Evolutionary conservation across 108 stramenopile species (phyloP), one percentile per base, ranked within the genome.

Genomic region (Mayamaea pseudoterrestris): DNA sequence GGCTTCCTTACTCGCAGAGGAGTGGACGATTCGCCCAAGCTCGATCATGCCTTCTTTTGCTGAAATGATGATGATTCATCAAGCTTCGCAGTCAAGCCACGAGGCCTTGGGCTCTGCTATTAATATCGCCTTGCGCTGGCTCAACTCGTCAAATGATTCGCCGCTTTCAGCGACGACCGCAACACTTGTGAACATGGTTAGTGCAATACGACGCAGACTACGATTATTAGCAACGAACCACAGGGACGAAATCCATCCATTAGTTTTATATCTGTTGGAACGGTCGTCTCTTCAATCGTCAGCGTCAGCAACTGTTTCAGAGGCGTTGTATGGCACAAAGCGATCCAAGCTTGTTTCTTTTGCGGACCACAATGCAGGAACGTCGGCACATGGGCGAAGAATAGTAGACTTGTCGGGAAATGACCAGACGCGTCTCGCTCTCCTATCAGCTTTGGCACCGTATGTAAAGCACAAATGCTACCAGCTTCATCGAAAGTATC

Each of bases 1-100:
- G 11, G 80, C 71, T 14, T 80, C 78, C 0, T 68, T 88, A 28
- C 64, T 88, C 30, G 76, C 82, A 16, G 86, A 88, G 55, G 86
- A 88, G 65, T 65, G 55, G 52, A 81, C 79, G 29, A 76, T 88
- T 48, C 48, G 78, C 60, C 86, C 81, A 14, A 30, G 57, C 7
- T 73, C 80, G 3, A 71, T 68, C 30, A 48, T 83, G 12, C 86
- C 79, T 0, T 88, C 86, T 23, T 88, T 88, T 57, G 54, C 78
- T 31, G 86, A 88, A 58, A 65, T 80, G 50, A 78, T 67, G 1
- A 68, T 80, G 62, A 76, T 83, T 24, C 69, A 79, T 44, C 77
- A 73, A 42, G 69, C 76, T 22, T 50, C 59, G 2, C 44, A 55
- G 51, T 78, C 79, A 2, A 71, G 56, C 7, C 58, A 67, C 29